phyloP scores from a whole-genome alignment of 768 basidiomycete genomes.

The Leucocoprinus leucothites region DNA sequence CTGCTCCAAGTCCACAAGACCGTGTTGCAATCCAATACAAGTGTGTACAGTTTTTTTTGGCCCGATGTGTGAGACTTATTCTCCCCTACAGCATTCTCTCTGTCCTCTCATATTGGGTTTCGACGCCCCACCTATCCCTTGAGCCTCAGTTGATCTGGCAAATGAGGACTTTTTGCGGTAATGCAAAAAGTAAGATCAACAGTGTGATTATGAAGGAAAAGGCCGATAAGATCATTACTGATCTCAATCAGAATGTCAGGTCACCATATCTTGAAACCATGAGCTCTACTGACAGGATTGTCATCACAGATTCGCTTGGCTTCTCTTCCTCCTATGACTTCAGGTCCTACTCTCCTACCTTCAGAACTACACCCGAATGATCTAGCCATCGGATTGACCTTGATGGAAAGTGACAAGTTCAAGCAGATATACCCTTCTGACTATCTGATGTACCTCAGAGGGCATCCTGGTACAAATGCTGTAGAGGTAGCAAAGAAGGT shows the following conservation, averaged over 20 bases:
- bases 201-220: slow-evolving; percentile 25
- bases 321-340: slow-evolving; percentile 15
- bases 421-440: slow-evolving; percentile 37
- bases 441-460: slow-evolving; percentile 31
- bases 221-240: too few species aligned
- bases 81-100: slow-evolving; percentile 27
- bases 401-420: slow-evolving; percentile 23
- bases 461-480: slow-evolving; percentile 22
- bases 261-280: too few species aligned
- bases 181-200: slow-evolving; percentile 21
- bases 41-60: slow-evolving; percentile 17
- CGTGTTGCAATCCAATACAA: too few species aligned
- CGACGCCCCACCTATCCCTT: slow-evolving; percentile 25
- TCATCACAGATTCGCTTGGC: too few species aligned
- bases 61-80: too few species aligned
- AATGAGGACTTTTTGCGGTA: slow-evolving; percentile 32
- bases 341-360: slow-evolving; percentile 24
- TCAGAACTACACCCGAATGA: slow-evolving; percentile 34
- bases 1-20: too few species aligned
- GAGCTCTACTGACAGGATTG: too few species aligned
- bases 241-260: too few species aligned
- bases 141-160: slow-evolving; percentile 28
- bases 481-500: slow-evolving; percentile 30
- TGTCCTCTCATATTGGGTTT: slow-evolving; percentile 32
- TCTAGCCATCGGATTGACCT: slow-evolving; percentile 40